Conservation (phyloP, 345 rosid genomes). For the Tarenaya hassleriana region DNA sequence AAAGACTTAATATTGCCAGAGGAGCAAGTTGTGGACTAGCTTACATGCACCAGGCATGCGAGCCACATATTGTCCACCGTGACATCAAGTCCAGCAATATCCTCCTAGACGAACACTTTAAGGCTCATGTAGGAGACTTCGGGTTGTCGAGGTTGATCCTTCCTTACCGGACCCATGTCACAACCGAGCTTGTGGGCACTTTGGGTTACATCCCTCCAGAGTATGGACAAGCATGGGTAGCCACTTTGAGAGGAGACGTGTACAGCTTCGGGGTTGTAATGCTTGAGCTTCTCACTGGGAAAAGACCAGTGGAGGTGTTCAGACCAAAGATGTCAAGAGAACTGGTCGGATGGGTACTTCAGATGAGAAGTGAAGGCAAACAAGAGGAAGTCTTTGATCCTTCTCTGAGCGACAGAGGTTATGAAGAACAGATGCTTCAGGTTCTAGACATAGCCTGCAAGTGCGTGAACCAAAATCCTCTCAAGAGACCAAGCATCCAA, state of each 20-base stretch:
- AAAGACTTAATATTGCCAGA: constrained; percentile 42
- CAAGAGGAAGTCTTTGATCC: constrained; percentile 46
- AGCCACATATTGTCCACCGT: constrained; percentile 59
- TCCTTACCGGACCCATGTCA: constrained; percentile 57
- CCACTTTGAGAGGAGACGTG: constrained; percentile 57
- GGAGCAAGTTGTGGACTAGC: constrained; percentile 50
- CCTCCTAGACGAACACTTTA: constrained; percentile 46
- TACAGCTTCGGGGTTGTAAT: constrained; percentile 60
- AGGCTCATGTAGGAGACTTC: constrained; percentile 55
- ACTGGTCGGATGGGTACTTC: constrained; percentile 47
- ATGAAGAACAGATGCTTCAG: constrained; percentile 47
- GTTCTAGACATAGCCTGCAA: constrained; percentile 53
- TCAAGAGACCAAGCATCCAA: constrained; percentile 47
- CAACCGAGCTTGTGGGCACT: constrained; percentile 60
- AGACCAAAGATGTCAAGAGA: constrained; percentile 54
- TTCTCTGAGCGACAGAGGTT: constrained; percentile 33
- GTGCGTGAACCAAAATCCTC: constrained; percentile 54
- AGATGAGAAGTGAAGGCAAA: constrained; percentile 38
- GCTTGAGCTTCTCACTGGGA: constrained; percentile 53
- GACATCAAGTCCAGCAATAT: constrained; percentile 66
- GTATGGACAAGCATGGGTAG: constrained; percentile 62
- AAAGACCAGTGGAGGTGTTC: constrained; percentile 52
- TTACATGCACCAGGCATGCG: constrained; percentile 57
- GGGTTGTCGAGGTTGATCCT: constrained; percentile 52
- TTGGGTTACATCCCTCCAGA: constrained; percentile 62